Conservation (phyloP, 192 early-diverging fungal species). For the Podochytrium sp. region DNA sequence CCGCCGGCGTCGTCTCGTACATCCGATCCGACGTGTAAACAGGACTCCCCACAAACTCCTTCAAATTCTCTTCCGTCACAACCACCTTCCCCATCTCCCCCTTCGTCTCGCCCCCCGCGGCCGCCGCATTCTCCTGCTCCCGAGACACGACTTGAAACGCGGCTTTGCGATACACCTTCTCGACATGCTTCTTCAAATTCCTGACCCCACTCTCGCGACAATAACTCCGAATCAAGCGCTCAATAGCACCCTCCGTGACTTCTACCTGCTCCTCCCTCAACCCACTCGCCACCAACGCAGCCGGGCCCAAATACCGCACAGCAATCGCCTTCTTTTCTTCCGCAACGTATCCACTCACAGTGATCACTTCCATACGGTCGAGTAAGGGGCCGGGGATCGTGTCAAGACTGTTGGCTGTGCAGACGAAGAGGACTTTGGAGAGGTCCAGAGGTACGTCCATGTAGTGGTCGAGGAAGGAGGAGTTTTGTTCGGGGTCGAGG, state of each 20-base stretch:
- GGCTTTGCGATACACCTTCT: conserved; percentile 97
- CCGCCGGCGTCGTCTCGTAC: conserved; percentile 87
- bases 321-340: conserved; percentile 88
- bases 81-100: conserved; percentile 52
- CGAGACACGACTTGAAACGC: conserved; percentile 84
- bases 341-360: conserved; percentile 75
- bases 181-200: conserved; percentile 98
- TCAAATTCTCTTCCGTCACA: conserved; percentile 74
- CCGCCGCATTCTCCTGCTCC: conserved; percentile 27
- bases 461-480: conserved; percentile 97
- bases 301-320: conserved; percentile 86
- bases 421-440: conserved; percentile 98
- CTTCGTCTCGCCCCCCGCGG: conserved; percentile 7
- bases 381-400: conserved; percentile 97
- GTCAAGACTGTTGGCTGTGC: conserved; percentile 96
- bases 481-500: conserved; percentile 97
- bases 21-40: conserved; percentile 87
- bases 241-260: conserved; percentile 72
- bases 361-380: conserved; percentile 99
- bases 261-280: conserved; percentile 53
- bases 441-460: conserved; percentile 99
- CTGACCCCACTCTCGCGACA: conserved; percentile 98
- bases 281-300: conserved; percentile 81
- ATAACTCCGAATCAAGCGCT: conserved; percentile 84
- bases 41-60: conserved; percentile 92